Evolutionary conservation across 768 basidiomycete genomes (phyloP).

Genomic region (Suillus hirtellus): DNA sequence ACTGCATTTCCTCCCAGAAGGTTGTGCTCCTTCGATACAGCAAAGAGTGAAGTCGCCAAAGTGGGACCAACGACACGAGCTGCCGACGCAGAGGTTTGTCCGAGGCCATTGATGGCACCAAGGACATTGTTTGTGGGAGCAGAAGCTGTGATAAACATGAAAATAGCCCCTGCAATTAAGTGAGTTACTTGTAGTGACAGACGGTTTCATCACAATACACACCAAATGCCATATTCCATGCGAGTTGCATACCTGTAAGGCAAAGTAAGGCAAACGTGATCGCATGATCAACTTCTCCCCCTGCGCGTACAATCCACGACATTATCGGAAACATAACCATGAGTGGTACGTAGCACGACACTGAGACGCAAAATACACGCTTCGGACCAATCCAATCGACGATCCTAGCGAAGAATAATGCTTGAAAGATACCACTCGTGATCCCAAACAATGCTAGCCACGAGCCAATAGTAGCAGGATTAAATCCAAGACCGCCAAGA

Average conservation of each 20-base stretch:
- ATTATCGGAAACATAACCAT: conserved; percentile 46
- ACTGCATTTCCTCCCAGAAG: conserved; percentile 51
- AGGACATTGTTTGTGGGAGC: conserved; percentile 54
- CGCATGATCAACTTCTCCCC: conserved; percentile 20
- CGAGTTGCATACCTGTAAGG: background rate
- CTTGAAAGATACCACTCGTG: conserved; percentile 40
- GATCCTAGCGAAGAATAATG: conserved; percentile 39
- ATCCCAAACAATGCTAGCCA: conserved; percentile 39
- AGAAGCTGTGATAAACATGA: conserved; percentile 53
- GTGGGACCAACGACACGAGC: conserved; percentile 52
- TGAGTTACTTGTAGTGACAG: background rate
- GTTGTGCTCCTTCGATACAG: conserved; percentile 49
- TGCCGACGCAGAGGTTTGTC: conserved; percentile 47
- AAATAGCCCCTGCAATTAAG: conserved; percentile 44
- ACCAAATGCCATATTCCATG: background rate
- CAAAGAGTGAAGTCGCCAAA: conserved; percentile 50
- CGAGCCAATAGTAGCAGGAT: conserved; percentile 42
- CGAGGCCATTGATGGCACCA: conserved; percentile 59
- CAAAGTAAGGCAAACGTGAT: background rate
- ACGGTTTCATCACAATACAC: background rate
- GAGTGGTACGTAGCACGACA: conserved; percentile 41
- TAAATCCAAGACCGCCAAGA: conserved; percentile 44
- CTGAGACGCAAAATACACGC: conserved; percentile 38
- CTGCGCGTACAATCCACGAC: conserved; percentile 36
- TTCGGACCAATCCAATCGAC: conserved; percentile 43